Base-by-base conservation (phyloP, 2,329 filamentous ascomycete genomes). In the Talaromyces pinophilus region DNA sequence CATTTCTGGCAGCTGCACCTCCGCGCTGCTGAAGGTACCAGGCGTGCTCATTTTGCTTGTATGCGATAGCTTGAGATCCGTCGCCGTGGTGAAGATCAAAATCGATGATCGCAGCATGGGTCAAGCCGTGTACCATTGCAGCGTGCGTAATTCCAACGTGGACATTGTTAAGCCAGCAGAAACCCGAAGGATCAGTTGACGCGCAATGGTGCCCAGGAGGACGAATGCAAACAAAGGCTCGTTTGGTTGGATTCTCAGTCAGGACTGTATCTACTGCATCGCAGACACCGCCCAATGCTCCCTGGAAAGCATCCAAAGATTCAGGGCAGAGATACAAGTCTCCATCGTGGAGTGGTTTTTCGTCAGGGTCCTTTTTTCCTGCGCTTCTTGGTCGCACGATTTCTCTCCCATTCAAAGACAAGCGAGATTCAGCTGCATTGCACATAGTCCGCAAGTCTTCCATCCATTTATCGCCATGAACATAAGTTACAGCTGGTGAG, bases 81-180 rank as follows among this genome's bases (percentile, higher is more conserved):
- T 97, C 93, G 59, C 93, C 93, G 73, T 97, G 93, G 73, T 97
- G 93, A 25, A 97, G 83, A 76, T 97, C 92, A 75, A 96, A 94
- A 75, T 97, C 93, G 70, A 96, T 88, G 68, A 96, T 98, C 11
- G 92, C 95, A 0, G 93, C 94, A 77, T 99, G 95, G 0, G 94
- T 98, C 33, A 98, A 81, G 0, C 91, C 93, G 74, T 99, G 91
- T 46, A 86, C 86, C 69, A 94, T 87, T 22, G 92, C 89, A 11
- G 90, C 94, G 77, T 99, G 92, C 77, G 96, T 91, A 70, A 99
- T 97, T 0, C 94, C 95, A 25, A 99, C 92, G 75, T 98, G 94
- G 0, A 99, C 93, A 75, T 99, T 99, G 78, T 99, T 99, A 61
- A 99, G 82, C 94, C 95, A 99, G 81, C 95, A 99, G 76, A 99